A percentile compares a stretch with the other conserved stretches of the same genome.
Evolutionary conservation across 495 filamentous ascomycete species (phyloP).

Genomic region (Aspergillus hancockii): DNA sequence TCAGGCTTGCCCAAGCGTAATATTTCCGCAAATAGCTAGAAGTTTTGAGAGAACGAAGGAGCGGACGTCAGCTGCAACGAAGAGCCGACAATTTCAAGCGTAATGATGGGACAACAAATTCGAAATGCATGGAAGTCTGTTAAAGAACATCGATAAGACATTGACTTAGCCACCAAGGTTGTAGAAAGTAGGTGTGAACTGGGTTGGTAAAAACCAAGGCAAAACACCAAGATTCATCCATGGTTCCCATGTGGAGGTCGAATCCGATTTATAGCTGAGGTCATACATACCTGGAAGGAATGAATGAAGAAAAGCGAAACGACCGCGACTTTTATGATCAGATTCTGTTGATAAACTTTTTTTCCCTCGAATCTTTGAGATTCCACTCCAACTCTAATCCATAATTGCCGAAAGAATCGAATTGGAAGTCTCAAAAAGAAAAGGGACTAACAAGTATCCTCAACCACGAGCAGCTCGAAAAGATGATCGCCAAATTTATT

Average conservation of each 20-base stretch:
- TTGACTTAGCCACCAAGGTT: not conserved
- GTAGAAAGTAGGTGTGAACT: not conserved
- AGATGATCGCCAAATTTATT: conserved; percentile 18
- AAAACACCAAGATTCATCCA: not conserved
- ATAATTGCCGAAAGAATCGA: conserved; percentile 10
- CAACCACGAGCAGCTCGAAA: conserved; percentile 5
- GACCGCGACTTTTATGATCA: conserved; percentile 1
- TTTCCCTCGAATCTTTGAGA: not conserved
- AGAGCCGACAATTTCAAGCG: conserved; percentile 27
- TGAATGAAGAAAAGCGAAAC: conserved; percentile 7
- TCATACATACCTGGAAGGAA: conserved; percentile 11
- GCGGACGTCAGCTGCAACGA: conserved; percentile 30
- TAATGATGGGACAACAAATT: conserved; percentile 9
- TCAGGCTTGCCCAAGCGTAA: conserved; percentile 3
- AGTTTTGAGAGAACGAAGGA: conserved; percentile 24
- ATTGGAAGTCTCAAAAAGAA: conserved; percentile 1
- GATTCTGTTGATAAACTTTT: conserved; percentile 1
- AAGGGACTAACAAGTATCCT: not conserved
- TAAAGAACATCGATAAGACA: conserved; percentile 3
- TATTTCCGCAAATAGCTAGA: conserved; percentile 7
- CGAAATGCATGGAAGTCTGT: conserved; percentile 17
- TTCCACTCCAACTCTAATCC: conserved; percentile 11
- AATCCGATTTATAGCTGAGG: not conserved
- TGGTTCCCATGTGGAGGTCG: not conserved
- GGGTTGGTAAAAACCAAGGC: not conserved